Evolutionary conservation across 2,329 filamentous ascomycete species (phyloP), one percentile per base, ranked within the genome.

Genomic region (Paraphaeosphaeria sporulosa): DNA sequence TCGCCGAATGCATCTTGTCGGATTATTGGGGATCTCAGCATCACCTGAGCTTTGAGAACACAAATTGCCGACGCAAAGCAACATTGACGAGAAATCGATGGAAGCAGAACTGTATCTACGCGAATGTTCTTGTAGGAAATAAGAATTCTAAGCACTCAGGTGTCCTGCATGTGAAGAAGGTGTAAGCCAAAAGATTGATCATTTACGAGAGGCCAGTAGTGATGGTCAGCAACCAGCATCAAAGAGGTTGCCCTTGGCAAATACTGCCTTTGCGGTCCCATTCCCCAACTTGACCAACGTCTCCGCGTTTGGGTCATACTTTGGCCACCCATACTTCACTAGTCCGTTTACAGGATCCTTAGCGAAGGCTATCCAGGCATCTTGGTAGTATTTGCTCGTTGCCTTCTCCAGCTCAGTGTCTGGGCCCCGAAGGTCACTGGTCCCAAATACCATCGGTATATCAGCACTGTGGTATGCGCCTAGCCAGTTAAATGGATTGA

Each of bases 351-450:
- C 38, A 9, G 75, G 76, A 59, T 78, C 70, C 12, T 59, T 64
- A 2, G 69, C 71, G 48, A 78, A 79, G 1, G 68, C 69, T 8
- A 69, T 53, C 62, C 74, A 69, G 2, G 69, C 65, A 52, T 69
- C 66, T 57, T 78, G 71, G 64, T 77, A 73, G 38, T 73, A 73
- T 47, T 64, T 58, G 38, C 69, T 72, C 4, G 71, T 72, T 51
- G 62, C 65, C 17, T 52, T 60, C 57, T 78, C 74, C 1, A 69
- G 59, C 13, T 62, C 43, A 1, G 69, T 66, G n/a, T 65, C 46
- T 7, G 64, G 57, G 2, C 61, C 68, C 6, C 58, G 56, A 13
- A 68, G 49, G 49, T 66, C 56, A 32, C 61, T 62, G 2, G 70
- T 73, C 3, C 68, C 70, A 57, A 73, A 73, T 1, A 71, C 42